Percentiles rank a stretch among this genome's conserved stretches.
Conservation (phyloP, 768 basidiomycete species). For the Tylopilus intermedius region DNA sequence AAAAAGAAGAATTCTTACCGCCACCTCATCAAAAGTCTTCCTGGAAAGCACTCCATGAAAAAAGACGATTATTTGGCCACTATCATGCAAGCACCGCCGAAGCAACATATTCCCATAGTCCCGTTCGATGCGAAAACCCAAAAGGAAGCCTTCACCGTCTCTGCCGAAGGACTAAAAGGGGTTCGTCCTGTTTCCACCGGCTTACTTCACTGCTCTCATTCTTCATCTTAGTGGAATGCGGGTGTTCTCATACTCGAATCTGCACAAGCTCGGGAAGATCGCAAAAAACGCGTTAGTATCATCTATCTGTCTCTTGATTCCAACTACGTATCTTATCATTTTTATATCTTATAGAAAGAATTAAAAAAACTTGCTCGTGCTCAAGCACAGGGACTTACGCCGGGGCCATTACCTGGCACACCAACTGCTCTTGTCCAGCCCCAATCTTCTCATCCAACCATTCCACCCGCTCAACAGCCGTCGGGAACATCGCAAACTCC, state of each 20-base stretch:
- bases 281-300: constrained; percentile 65
- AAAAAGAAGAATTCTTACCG: constrained; percentile 77
- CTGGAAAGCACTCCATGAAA: constrained; percentile 78
- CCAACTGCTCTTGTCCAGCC: constrained; percentile 32
- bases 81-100: constrained; percentile 65
- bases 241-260: constrained; percentile 58
- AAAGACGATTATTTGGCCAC: constrained; percentile 69
- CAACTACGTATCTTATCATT: constrained; percentile 12
- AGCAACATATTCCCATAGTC: constrained; percentile 58
- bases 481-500: constrained; percentile 12
- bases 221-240: constrained; percentile 56
- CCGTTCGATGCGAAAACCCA: constrained; percentile 65
- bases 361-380: constrained; percentile 63
- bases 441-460: constrained; percentile 24
- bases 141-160: constrained; percentile 68
- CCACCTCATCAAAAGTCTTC: constrained; percentile 70
- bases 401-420: constrained; percentile 20
- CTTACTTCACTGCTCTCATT: constrained; percentile 9
- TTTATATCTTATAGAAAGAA: constrained; percentile 51
- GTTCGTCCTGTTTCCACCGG: constrained; percentile 39
- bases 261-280: constrained; percentile 70
- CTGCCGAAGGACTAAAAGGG: constrained; percentile 67
- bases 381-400: constrained; percentile 31
- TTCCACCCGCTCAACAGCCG: constrained; percentile 22
- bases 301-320: constrained; percentile 1